phyloP scores from a whole-genome alignment of 768 basidiomycete species.

The Mycena metata region DNA sequence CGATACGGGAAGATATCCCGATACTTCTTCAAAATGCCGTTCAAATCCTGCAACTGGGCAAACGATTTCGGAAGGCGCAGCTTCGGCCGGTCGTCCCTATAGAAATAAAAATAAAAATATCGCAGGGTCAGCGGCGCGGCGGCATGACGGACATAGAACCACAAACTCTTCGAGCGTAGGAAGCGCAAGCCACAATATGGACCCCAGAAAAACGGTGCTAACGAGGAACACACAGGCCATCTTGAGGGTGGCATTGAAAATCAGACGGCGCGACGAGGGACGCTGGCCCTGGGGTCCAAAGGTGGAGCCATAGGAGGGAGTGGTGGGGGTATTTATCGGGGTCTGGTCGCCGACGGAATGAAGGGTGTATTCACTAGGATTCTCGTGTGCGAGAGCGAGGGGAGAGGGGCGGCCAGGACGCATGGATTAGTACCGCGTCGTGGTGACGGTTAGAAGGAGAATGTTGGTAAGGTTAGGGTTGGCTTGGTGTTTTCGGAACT shows the following conservation, averaged over 20 bases:
- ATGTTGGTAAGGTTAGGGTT: too few species aligned
- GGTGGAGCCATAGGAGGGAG: conserved; percentile 65
- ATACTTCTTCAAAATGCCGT: conserved; percentile 91
- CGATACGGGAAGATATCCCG: conserved; percentile 88
- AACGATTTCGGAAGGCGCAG: conserved; percentile 93
- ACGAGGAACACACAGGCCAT: conserved; percentile 83
- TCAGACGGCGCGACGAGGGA: conserved; percentile 64
- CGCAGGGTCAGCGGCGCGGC: conserved; percentile 14
- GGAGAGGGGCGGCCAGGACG: conserved; percentile 4
- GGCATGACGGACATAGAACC: background rate
- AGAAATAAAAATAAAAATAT: conserved; percentile 16
- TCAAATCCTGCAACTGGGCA: conserved; percentile 86
- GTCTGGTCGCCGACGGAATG: conserved; percentile 64
- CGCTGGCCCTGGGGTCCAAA: conserved; percentile 42
- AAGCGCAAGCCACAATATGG: conserved; percentile 84
- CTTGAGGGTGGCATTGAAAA: conserved; percentile 87
- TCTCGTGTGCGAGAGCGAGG: conserved; percentile 44
- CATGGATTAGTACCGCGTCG: too few species aligned
- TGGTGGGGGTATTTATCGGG: conserved; percentile 60
- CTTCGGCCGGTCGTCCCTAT: conserved; percentile 78
- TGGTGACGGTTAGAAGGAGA: too few species aligned
- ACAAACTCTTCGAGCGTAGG: conserved; percentile 85
- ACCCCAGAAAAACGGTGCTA: conserved; percentile 78
- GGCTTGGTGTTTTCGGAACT: too few species aligned
- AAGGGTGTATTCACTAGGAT: conserved; percentile 73